Conservation (phyloP, 192 early-diverging fungal species). For the Chytriomyces hyalinus region DNA sequence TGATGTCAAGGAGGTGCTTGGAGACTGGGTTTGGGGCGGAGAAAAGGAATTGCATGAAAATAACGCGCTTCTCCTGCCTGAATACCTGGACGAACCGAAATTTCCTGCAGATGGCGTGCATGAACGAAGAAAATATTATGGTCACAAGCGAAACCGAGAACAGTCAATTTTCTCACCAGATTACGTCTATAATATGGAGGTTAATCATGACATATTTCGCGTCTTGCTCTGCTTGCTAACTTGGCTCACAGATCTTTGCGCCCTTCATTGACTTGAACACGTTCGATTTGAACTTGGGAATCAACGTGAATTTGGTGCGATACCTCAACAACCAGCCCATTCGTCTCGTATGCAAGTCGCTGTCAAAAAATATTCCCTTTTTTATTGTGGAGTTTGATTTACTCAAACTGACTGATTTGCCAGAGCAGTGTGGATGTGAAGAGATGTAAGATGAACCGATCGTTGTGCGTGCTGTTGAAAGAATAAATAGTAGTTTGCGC, state of each 20-base stretch:
- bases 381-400: conserved; percentile 71
- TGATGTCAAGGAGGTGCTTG: conserved; percentile 30
- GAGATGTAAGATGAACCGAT: no score
- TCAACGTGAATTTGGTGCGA: conserved; percentile 53
- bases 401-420: neutral
- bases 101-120: conserved; percentile 47
- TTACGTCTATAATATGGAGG: conserved; percentile 77
- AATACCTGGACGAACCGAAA: conserved; percentile 46
- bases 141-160: conserved; percentile 50
- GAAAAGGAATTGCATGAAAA: conserved; percentile 42
- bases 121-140: conserved; percentile 63
- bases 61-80: conserved; percentile 44
- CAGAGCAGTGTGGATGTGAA: no score
- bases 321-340: conserved; percentile 69
- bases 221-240: conserved; percentile 41
- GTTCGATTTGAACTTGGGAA: conserved; percentile 55
- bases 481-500: no score
- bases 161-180: conserved; percentile 61
- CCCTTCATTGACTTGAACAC: conserved; percentile 65
- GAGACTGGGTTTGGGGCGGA: conserved; percentile 51
- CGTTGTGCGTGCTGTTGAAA: no score
- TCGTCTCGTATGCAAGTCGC: conserved; percentile 72
- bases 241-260: conserved; percentile 60
- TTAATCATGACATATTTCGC: conserved; percentile 18
- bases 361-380: conserved; percentile 63